A percentile compares a stretch with the other conserved stretches of the same genome.
phyloP scores from a whole-genome alignment of 495 filamentous ascomycete species.

The Hyaloscypha bicolor region DNA sequence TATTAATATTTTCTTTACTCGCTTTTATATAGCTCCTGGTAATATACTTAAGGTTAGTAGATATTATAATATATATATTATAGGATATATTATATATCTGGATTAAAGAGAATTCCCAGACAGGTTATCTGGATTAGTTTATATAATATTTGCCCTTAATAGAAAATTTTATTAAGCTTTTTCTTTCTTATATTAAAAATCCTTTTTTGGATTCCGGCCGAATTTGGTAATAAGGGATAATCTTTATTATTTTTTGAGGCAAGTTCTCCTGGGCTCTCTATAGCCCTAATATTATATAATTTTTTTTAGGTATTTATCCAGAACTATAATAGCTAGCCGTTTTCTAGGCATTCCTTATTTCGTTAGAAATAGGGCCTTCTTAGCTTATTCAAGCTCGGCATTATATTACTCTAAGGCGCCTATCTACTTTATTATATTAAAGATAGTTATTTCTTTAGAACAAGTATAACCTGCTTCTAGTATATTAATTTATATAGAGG shows the following conservation, averaged over 20 bases:
- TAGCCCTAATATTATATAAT: too few relatives aligned
- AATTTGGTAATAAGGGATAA: constrained; percentile 9
- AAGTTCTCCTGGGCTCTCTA: too few relatives aligned
- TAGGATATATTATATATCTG: constrained; percentile 23
- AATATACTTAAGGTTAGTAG: constrained; percentile 21
- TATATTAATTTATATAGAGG: constrained; percentile 19
- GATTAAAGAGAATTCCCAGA: constrained; percentile 23
- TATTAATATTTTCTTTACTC: constrained; percentile 24
- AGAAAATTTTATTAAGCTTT: constrained; percentile 14
- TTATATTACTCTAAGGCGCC: too few relatives aligned
- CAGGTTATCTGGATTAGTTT: constrained; percentile 19
- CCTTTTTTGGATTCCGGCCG: constrained; percentile 16
- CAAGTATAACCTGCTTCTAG: constrained; percentile 19
- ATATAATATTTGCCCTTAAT: constrained; percentile 19
- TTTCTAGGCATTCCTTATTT: too few relatives aligned
- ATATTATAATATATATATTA: constrained; percentile 14
- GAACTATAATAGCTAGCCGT: too few relatives aligned
- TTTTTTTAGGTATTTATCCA: too few relatives aligned
- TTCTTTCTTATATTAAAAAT: constrained; percentile 16
- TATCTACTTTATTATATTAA: too few relatives aligned
- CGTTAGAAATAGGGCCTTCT: too few relatives aligned
- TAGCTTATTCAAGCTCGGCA: too few relatives aligned
- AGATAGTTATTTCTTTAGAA: constrained; percentile 15
- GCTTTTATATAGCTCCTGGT: constrained; percentile 21
- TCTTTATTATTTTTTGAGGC: constrained; percentile 20